phyloP scores from a whole-genome alignment of 306 rosid genomes.

The Dryas alaskensis region DNA sequence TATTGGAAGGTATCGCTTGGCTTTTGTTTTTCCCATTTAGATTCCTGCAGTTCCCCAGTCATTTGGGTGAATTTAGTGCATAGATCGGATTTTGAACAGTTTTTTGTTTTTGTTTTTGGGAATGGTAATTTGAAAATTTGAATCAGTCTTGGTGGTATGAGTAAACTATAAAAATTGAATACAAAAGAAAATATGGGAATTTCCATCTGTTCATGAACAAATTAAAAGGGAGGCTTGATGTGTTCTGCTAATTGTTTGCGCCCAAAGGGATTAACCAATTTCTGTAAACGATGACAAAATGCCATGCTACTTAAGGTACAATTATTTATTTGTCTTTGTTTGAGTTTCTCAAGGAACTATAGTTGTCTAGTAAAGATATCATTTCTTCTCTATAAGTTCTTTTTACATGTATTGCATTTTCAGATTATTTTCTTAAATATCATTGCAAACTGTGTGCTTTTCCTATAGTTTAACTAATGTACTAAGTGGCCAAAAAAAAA shows the following conservation, averaged over 20 bases:
- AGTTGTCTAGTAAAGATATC: not conserved
- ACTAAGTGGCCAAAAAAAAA: too few relatives aligned
- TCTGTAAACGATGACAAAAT: too few relatives aligned
- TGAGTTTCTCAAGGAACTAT: not conserved
- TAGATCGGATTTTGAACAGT: not conserved
- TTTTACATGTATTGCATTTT: not conserved
- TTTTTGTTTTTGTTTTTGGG: not conserved
- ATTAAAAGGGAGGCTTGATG: not conserved
- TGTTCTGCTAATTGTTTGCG: too few relatives aligned
- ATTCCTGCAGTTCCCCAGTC: not conserved
- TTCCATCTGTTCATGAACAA: not conserved
- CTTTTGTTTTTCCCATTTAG: not conserved
- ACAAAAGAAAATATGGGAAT: not conserved
- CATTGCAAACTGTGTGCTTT: not conserved
- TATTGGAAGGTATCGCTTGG: not conserved
- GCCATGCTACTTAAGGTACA: too few relatives aligned
- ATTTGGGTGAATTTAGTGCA: too few relatives aligned
- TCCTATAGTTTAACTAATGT: too few relatives aligned
- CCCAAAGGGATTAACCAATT: too few relatives aligned
- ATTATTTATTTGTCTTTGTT: not conserved
- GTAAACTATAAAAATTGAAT: not conserved
- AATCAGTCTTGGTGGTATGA: not conserved
- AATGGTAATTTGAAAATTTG: not conserved
- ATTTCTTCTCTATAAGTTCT: too few relatives aligned
- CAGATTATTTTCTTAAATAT: not conserved